Evolutionary conservation across 495 filamentous ascomycete species (phyloP), one percentile per base, ranked within the genome.

Genomic region (Poronia punctata): DNA sequence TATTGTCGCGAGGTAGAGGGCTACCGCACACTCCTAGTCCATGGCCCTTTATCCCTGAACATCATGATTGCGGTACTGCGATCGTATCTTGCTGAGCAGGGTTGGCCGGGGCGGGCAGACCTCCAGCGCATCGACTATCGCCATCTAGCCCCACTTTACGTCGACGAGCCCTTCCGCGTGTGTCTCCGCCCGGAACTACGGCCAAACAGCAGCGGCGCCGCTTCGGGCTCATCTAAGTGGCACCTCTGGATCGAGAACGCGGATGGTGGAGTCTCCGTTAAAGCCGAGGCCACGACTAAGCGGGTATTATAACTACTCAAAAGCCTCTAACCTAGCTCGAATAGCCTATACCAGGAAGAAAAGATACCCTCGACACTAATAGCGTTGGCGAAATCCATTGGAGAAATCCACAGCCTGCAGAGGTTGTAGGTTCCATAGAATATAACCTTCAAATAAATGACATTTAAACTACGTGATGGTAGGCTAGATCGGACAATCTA

Each of bases 121-220:
- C 16, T 52, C 35, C 22, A 26, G 1, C 57, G 54, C 1, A 71
- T 97, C 28, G 72, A 84, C 27, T 97, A 96, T 54, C 75, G 72
- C 20, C 94, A 95, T 54, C 46, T 94, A n/a, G 76, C 83, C 12
- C 86, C 90, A 29, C 61, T 97, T 11, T 90, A 82, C 63, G 82
- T 75, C 2, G 74, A 75, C 16, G 82, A 93, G 56, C 55, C 72
- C 28, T 54, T 85, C 57, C 66, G 46, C 7, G 59, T 88, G 9
- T 86, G 83, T 48, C 59, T 73, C 30, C 30, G n/a, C n/a, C n/a
- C 2, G 72, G 65, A 40, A 48, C 46, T 21, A 70, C 62, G 29
- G 17, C 22, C 8, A 46, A 36, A 7, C 49, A 48, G 16, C 35
- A 45, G 21, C 10, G 23, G 24, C 25, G n/a, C n/a, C n/a, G n/a